Evolutionary conservation across 306 rosid species (phyloP).

Genomic region (Cucurbita ficifolia): DNA sequence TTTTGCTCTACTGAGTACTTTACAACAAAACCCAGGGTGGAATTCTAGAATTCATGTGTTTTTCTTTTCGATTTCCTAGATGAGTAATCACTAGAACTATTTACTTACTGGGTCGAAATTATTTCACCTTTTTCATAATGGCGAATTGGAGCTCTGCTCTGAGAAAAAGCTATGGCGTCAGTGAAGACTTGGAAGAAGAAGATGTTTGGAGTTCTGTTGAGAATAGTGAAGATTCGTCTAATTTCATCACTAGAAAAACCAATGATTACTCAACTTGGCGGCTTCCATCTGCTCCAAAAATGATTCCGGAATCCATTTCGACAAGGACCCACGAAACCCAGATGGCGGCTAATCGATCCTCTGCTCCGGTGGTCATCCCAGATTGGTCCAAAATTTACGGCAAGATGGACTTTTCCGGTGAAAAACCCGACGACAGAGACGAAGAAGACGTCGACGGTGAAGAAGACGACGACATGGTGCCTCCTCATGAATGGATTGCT

Average conservation of each 20-base stretch:
- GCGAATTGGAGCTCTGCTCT: constrained; percentile 27
- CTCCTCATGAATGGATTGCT: constrained; percentile 80
- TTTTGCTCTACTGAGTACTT: neutral
- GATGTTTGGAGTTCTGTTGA: constrained; percentile 34
- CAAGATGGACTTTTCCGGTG: constrained; percentile 17
- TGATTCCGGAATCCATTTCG: constrained; percentile 29
- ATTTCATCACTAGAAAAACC: neutral
- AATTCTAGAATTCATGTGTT: neutral
- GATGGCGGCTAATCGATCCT: constrained; percentile 22
- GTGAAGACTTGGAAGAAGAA: constrained; percentile 51
- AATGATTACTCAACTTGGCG: constrained; percentile 24
- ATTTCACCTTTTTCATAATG: constrained; percentile 16
- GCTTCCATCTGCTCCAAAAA: constrained; percentile 21
- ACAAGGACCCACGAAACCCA: constrained; percentile 15
- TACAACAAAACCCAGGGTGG: neutral
- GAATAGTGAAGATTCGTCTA: constrained; percentile 10
- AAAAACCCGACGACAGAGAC: constrained; percentile 7
- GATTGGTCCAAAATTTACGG: constrained; percentile 47
- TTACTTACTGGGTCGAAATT: neutral
- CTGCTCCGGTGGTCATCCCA: constrained; percentile 71
- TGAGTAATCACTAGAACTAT: neutral
- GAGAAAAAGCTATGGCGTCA: constrained; percentile 19
- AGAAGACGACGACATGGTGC: constrained; percentile 26
- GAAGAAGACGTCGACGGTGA: constrained; percentile 21
- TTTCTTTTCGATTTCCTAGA: neutral